Conservation (phyloP, 805 yeast species). For the Candida dajiaensis region DNA sequence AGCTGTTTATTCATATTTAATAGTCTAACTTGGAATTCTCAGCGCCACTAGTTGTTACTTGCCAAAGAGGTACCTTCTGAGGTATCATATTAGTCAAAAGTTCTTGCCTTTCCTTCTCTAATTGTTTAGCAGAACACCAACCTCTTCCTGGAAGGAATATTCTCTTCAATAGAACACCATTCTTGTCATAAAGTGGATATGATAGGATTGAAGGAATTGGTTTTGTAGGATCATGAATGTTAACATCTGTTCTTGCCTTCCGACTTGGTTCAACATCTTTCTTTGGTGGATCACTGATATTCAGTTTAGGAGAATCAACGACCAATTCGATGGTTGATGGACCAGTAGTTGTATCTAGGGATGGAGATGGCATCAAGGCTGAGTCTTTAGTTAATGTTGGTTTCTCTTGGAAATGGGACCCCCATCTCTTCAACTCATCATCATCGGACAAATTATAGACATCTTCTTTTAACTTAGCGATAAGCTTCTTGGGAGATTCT, state of each 20-base stretch:
- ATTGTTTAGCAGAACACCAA: conserved; percentile 34
- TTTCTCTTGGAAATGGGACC: neutral
- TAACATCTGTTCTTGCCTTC: conserved; percentile 16
- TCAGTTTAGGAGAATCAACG: neutral
- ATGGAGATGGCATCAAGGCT: too few species aligned
- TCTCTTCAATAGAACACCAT: conserved; percentile 38
- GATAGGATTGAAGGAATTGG: conserved; percentile 21
- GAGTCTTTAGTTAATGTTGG: too few species aligned
- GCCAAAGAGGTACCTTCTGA: neutral
- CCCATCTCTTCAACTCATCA: neutral
- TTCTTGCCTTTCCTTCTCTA: conserved; percentile 12
- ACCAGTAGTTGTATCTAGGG: neutral
- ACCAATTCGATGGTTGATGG: neutral
- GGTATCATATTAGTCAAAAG: conserved; percentile 1
- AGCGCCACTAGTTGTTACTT: neutral
- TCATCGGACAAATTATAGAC: neutral
- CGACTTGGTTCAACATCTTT: neutral
- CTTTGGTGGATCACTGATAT: neutral
- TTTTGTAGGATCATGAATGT: conserved; percentile 14
- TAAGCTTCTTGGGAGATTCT: neutral
- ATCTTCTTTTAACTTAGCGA: neutral
- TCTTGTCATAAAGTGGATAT: conserved; percentile 25
- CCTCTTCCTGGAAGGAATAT: conserved; percentile 44
- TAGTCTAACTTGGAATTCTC: neutral
- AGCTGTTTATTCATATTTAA: too few species aligned